These are phyloP conservation scores for Suillus discolor DNA, from an alignment of 768 basidiomycete species.

Conservation along the genomic window DNA sequence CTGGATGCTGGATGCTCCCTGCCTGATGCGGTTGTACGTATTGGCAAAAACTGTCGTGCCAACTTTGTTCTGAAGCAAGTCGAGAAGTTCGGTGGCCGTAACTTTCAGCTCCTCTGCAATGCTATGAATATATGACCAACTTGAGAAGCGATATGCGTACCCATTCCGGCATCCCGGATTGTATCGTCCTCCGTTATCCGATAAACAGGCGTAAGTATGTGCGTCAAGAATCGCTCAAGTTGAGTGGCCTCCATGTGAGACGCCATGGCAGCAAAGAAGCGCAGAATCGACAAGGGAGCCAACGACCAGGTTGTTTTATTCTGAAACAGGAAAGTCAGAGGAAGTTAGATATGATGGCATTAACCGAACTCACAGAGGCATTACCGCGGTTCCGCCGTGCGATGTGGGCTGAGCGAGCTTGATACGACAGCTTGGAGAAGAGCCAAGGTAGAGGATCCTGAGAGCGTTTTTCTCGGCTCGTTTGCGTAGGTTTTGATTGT, in stretches of 20 bases:
- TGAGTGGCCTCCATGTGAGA: conserved; percentile 61
- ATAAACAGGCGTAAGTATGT: conserved; percentile 86
- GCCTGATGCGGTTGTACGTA: conserved; percentile 80
- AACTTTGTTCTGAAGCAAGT: conserved; percentile 84
- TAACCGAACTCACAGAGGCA: conserved; percentile 42
- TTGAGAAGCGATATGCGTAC: conserved; percentile 42
- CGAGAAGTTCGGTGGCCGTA: conserved; percentile 80
- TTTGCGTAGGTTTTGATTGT: background rate
- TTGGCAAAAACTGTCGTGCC: conserved; percentile 83
- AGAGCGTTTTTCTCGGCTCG: background rate
- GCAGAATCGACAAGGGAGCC: conserved; percentile 76
- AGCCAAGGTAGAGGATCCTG: conserved; percentile 81
- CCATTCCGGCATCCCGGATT: conserved; percentile 75
- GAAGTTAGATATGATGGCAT: conserved; percentile 3
- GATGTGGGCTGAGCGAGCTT: conserved; percentile 76
- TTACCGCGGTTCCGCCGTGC: conserved; percentile 58
- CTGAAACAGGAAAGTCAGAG: conserved; percentile 7
- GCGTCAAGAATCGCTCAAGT: conserved; percentile 73
- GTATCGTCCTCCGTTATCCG: conserved; percentile 88
- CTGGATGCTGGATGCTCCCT: conserved; percentile 63
- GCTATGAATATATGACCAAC: background rate
- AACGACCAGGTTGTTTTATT: conserved; percentile 78
- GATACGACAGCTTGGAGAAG: conserved; percentile 92
- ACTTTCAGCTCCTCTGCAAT: conserved; percentile 78
- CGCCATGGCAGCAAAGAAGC: conserved; percentile 94